Base-by-base conservation (phyloP, 2,329 filamentous ascomycete genomes). In the Aspergillus sp. region DNA sequence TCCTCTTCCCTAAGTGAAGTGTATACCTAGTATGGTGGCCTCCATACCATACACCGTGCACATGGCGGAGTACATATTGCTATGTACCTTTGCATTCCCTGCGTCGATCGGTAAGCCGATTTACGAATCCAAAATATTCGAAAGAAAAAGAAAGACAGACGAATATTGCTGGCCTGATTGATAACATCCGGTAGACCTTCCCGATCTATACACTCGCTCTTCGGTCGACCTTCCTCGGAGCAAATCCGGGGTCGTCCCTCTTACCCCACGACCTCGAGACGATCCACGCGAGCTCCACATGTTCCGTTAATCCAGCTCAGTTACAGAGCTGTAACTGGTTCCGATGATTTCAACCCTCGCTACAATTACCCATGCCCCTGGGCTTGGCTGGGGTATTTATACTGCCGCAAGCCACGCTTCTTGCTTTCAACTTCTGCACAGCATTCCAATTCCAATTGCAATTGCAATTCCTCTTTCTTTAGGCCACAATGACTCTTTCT, bases 401-500 rank as follows among this genome's bases (percentile, higher is more conserved):
- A 37, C 25, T 30, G 25, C 25, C 6, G n/a, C 13, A n/a, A 15
- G 33, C 33, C 33, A 37, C 5, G 33, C n/a, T 37, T 6, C 13
- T n/a, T 22, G 39, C 22, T 41, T 6, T 41, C 19, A 13, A 41
- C 39, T 19, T n/a, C 10, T 41, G 3, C 10, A 10, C 39, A 41
- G 1, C 17, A 19, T 19, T 19, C 17, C 17, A 19, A 19, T 5
- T 13, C 10, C 39, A 20, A 25, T 22, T 20, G 9, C 39, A 25
- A 25, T 22, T 23, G 19, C 39, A 23, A 3, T 17, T 15, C 25
- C 20, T 17, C n/a, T 15, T 30, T 32, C 23, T 25, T 23, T 25
- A 43, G 6, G 5, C n/a, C 30, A 53, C 4, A 30, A 57, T 57
- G 55, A 46, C 50, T 46, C 49, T 57, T 6, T 46, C 51, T 19